Conservation (phyloP, 371 early-diverging fungal species). For the Mortierella sp. region DNA sequence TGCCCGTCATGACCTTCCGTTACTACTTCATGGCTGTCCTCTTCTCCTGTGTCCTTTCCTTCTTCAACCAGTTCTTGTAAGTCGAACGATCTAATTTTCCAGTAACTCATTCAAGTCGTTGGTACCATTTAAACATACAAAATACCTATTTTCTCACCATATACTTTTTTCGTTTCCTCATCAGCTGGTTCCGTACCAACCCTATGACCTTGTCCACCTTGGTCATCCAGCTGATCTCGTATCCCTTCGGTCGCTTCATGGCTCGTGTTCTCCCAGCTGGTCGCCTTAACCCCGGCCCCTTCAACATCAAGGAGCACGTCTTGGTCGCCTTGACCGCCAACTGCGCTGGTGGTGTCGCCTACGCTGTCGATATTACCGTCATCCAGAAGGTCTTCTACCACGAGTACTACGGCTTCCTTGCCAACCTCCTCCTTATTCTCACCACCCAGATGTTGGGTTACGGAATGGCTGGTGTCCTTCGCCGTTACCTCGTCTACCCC, state of each 20-base stretch:
- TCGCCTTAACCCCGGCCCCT: conserved; percentile 78
- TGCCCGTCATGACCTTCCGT: conserved; percentile 83
- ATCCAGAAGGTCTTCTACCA: conserved; percentile 69
- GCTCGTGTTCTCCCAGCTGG: conserved; percentile 66
- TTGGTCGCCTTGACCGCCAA: conserved; percentile 64
- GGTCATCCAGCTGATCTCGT: conserved; percentile 74
- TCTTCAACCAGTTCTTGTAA: conserved; percentile 79
- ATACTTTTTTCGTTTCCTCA: not conserved
- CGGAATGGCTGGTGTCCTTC: conserved; percentile 83
- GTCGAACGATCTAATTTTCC: conserved; percentile 9
- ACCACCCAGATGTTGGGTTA: conserved; percentile 82
- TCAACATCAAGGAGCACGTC: conserved; percentile 85
- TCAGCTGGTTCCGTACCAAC: conserved; percentile 73
- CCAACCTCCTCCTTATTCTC: conserved; percentile 69
- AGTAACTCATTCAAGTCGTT: too few relatives aligned
- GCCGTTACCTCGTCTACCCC: conserved; percentile 61
- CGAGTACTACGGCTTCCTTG: conserved; percentile 69
- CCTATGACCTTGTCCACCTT: conserved; percentile 69
- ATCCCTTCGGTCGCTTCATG: conserved; percentile 74
- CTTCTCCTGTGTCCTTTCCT: conserved; percentile 69
- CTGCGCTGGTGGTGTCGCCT: conserved; percentile 70
- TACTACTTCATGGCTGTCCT: conserved; percentile 76
- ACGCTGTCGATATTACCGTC: conserved; percentile 81
- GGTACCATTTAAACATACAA: not conserved
- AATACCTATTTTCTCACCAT: too few relatives aligned